These are phyloP conservation scores for Diaporthe ampelina DNA, from an alignment of 2,329 filamentous ascomycete species.

Conservation along the genomic window DNA sequence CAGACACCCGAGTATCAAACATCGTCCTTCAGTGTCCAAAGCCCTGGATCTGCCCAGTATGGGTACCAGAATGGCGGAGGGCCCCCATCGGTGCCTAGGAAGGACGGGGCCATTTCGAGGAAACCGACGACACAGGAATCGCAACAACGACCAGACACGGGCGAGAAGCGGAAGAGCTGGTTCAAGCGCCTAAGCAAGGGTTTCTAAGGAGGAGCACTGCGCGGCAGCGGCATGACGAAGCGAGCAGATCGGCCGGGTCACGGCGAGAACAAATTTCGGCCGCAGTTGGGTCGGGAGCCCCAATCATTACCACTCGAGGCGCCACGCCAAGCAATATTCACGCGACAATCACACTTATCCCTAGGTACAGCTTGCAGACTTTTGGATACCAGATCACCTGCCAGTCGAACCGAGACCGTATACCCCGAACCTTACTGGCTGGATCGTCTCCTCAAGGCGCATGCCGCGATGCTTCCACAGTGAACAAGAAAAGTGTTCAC, in stretches of 20 bases:
- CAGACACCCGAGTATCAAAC: slow-evolving; percentile 59
- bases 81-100: slow-evolving; percentile 52
- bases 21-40: slow-evolving; percentile 54
- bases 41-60: slow-evolving; percentile 44
- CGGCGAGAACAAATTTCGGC: not conserved
- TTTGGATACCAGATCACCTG: slow-evolving; percentile 14
- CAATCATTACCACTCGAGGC: not conserved
- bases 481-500: not conserved
- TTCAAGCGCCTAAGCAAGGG: slow-evolving; percentile 83
- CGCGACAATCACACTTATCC: not conserved
- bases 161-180: slow-evolving; percentile 91
- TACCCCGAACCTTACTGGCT: not conserved
- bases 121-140: slow-evolving; percentile 44
- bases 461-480: not conserved
- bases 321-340: not conserved
- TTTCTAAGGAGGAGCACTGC: slow-evolving; percentile 46
- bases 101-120: slow-evolving; percentile 48
- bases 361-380: not conserved
- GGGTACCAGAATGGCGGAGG: slow-evolving; percentile 43
- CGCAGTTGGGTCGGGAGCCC: not conserved
- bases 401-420: not conserved
- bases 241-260: not conserved
- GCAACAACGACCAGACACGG: slow-evolving; percentile 49
- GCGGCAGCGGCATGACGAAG: not conserved
- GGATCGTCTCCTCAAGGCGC: not conserved